Evolutionary conservation across 2,329 filamentous ascomycete species (phyloP), one percentile per base, ranked within the genome.

Genomic region (Beauveria rudraprayagi): DNA sequence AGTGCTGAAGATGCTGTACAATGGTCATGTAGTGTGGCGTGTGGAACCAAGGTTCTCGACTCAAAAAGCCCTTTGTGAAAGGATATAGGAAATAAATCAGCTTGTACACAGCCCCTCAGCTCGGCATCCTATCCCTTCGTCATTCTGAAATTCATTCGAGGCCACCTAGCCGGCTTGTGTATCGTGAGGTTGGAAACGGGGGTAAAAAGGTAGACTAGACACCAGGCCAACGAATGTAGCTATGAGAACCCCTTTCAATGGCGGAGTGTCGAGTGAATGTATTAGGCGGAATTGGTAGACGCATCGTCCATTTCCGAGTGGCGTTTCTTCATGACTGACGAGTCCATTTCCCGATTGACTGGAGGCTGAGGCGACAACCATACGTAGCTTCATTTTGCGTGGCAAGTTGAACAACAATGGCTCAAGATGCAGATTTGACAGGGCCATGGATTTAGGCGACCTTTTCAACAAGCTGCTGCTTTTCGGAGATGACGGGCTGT

Each of bases 401-500:
- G 26, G 5, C 17, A 30, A 5, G 19, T 24, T 16, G 41, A 10
- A 34, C 17, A 19, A 17, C 22, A n/a, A 9, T 24, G 17, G 16
- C 37, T 43, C 5, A 14, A 47, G 44, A 16, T 22, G 14, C 6
- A 8, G 1, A 3, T 47, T 16, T 5, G 22, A 16, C 10, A 47
- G 22, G 11, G 3, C 17, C 37, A 16, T 24, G 1, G 37, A 34
- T n/a, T 66, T 71, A 70, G 44, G 66, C 63, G 47, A 67, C 66
- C 68, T 76, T 77, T 65, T 76, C 75, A 63, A 67, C 68, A 30
- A 71, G 66, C 63, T 72, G 72, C 67, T 76, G 69, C 69, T 75
- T 75, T 71, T 78, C 70, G 48, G 47, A 64, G 22, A 64, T 47
- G 5, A 65, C 65, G 57, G 72, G 69, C 67, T 76, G 72, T 56